Percentiles rank a stretch among this genome's conserved stretches.
phyloP scores from a whole-genome alignment of 345 rosid genomes.

The Eucalyptus melliodora region DNA sequence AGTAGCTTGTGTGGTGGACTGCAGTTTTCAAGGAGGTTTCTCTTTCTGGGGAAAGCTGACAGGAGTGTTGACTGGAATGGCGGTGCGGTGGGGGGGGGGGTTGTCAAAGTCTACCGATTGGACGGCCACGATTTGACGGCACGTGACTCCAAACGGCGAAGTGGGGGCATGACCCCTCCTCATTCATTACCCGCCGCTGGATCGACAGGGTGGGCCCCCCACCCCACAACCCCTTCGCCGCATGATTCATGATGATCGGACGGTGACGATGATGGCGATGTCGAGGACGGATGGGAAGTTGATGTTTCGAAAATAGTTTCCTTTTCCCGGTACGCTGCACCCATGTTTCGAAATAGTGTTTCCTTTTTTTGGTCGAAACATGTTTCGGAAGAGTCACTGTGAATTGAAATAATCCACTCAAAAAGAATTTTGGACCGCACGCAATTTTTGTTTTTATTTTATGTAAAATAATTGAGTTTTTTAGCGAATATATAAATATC shows the following conservation, averaged over 20 bases:
- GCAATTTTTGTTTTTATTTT: background rate
- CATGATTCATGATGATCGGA: background rate
- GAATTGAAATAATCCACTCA: background rate
- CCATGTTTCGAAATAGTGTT: background rate
- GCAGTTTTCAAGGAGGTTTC: constrained; percentile 9
- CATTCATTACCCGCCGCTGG: background rate
- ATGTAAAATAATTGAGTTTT: background rate
- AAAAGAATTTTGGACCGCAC: background rate
- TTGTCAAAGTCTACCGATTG: constrained; percentile 9
- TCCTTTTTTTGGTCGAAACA: background rate
- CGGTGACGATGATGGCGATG: background rate
- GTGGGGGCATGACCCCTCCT: background rate
- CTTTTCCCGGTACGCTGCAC: background rate
- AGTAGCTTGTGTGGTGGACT: background rate
- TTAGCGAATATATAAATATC: accelerated
- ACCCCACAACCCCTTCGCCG: background rate
- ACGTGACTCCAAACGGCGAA: background rate
- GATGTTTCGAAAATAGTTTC: background rate
- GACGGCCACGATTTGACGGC: constrained; percentile 28
- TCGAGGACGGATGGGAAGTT: background rate
- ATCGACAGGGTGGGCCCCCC: background rate
- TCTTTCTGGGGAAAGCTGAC: constrained; percentile 38
- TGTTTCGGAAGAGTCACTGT: background rate
- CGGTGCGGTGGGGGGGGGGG: background rate
- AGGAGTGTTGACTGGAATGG: constrained; percentile 29